Evolutionary conservation across 2,329 filamentous ascomycete species (phyloP), one percentile per base, ranked within the genome.

Genomic region (Fusarium sublunatum): DNA sequence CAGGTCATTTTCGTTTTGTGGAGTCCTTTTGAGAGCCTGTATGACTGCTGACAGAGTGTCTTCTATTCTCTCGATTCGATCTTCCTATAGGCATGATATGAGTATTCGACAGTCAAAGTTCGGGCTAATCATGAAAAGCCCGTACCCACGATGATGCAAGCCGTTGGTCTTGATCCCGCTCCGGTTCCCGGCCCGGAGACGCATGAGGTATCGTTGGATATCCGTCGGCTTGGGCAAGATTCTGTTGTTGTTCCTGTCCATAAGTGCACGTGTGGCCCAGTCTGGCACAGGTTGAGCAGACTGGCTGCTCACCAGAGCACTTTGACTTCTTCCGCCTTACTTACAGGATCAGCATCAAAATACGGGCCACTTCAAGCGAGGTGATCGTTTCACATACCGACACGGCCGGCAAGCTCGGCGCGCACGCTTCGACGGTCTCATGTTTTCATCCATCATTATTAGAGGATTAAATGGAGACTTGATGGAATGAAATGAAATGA

Each of bases 241-340:
- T 34, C 13, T 34, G 13, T 34, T 34, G 32, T 7, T 34, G 32
- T n/a, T 34, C 32, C 11, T 34, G 11, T 15, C 28, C 31, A 34
- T 56, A 56, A 6, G 40, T 22, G 29, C 55, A 58, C 7, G 11
- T n/a, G 1, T 38, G 41, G 7, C 55, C 15, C 7, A 58, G 49
- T 15, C 55, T 29, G 22, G 29, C 35, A 29, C 55, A 58, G 7
- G 43, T 38, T 5, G 42, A 26, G 36, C 55, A 58, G 44, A 49
- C 49, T 7, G 55, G 55, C 26, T 39, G 49, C n/a, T 58, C 49
- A 10, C 49, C 55, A 1, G 55, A 58, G 19, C 55, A 54, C 28
- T 44, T 58, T 6, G 42, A 41, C 43, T 58, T 58, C 26, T 54
- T 58, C 11, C 48, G 42, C 5, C 44, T 55, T 34, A n/a, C n/a